Percentiles rank a stretch among this genome's conserved stretches.
These are phyloP conservation scores for Fusarium palustre DNA, from an alignment of 2,329 filamentous ascomycete species.

Conservation along the genomic window DNA sequence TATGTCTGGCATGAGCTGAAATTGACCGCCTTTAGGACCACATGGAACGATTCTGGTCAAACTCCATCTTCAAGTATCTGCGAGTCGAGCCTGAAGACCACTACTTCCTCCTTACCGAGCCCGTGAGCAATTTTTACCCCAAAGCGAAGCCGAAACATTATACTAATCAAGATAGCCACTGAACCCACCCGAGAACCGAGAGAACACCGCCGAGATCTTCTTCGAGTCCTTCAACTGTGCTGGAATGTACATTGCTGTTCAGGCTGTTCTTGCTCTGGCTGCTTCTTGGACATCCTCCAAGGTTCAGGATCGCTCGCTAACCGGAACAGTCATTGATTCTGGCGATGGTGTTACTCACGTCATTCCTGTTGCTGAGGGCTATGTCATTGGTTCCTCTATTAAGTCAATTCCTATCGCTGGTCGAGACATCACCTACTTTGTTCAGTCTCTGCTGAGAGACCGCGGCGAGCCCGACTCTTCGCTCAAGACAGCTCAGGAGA, in stretches of 20 bases:
- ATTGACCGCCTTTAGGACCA: constrained; percentile 75
- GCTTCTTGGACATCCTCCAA: constrained; percentile 99
- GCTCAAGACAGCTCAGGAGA: constrained; percentile 95
- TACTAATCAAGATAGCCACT: constrained; percentile 72
- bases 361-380: constrained; percentile 97
- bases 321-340: constrained; percentile 97
- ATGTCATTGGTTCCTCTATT: constrained; percentile 98
- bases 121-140: constrained; percentile 67
- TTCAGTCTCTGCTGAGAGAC: constrained; percentile 94
- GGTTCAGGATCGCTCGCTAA: constrained; percentile 94
- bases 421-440: constrained; percentile 98
- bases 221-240: constrained; percentile 99
- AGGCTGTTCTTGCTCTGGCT: constrained; percentile 94
- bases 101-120: constrained; percentile 97
- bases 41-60: constrained; percentile 99
- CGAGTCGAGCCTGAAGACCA: constrained; percentile 98
- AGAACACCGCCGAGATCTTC: constrained; percentile 99
- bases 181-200: constrained; percentile 98
- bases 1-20: not conserved
- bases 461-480: constrained; percentile 96
- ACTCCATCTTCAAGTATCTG: constrained; percentile 99
- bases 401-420: constrained; percentile 99
- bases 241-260: constrained; percentile 97
- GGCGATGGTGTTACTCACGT: constrained; percentile 99
- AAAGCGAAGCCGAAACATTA: not conserved